Conservation (phyloP, 352 stramenopile species). For the Pythium utonaiense region DNA sequence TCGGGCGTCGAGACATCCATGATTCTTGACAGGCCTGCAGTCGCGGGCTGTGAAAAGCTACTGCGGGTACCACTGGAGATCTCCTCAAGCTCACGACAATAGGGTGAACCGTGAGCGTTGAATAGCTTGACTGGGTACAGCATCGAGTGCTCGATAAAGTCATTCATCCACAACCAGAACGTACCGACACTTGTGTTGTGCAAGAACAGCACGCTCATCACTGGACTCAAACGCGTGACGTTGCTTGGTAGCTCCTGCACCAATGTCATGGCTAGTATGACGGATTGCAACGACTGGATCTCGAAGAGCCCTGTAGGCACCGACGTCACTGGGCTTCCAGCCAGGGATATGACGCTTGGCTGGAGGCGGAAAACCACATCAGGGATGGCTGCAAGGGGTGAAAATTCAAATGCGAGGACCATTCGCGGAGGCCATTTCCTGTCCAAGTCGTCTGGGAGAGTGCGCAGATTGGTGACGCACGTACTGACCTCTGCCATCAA, state of each 20-base stretch:
- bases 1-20: slow-evolving; percentile 6
- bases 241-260: background rate
- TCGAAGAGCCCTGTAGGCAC: slow-evolving; percentile 1
- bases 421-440: background rate
- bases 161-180: slow-evolving; percentile 3
- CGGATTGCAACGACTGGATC: background rate
- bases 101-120: background rate
- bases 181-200: background rate
- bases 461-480: background rate
- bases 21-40: background rate
- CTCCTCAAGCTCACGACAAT: background rate
- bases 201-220: background rate
- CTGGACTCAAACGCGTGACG: background rate
- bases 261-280: background rate
- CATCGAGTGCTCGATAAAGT: background rate
- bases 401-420: background rate
- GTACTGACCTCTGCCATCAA: no score
- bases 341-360: background rate
- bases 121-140: background rate
- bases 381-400: background rate
- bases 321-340: background rate
- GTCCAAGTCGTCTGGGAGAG: background rate
- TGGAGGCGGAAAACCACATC: background rate
- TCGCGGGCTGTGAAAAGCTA: background rate
- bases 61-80: background rate